Base-by-base conservation (phyloP, 129 eudicot species). In the Flaveria linearis region DNA sequence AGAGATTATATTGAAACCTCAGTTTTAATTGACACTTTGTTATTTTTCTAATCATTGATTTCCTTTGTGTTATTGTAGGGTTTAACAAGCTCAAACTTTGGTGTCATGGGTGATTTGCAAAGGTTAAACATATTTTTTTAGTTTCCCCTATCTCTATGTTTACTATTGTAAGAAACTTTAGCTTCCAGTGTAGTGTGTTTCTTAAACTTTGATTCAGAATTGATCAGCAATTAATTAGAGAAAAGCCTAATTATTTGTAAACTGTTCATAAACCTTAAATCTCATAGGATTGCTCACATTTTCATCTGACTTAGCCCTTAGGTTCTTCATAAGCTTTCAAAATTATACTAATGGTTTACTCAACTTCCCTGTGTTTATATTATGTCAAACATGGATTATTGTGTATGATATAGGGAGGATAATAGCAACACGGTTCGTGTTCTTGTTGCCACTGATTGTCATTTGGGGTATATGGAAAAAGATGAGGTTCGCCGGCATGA, bases 391-490 rank as follows among this genome's bases (percentile, higher is more conserved):
- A 30, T 45, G 68, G 17, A 11, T 14, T 36, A 47, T 61, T 26
- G 11, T 56, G 64, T 64, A 58, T 72, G 70, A 82, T 36, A 36
- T 5, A 94, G 99, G 88, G 97, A 94, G 60, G 99, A 94, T 63
- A 25, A 14, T 10, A 84, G 90, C 72, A 73, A 84, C 77, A 86
- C 96, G 51, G 84, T 94, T 56, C 93, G 99, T 16, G 73, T 94
- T 64, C 96, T 95, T 68, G 84, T 95, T 49, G 99, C 99, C 13
- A 95, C 99, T 12, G 99, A 95, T 74, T 95, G 99, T 77, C 99
- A 95, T 75, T 81, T 95, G 67, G 99, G 99, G 15, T 95, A 95
- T 77, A 89, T 95, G 97, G 97, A 95, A 84, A 95, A 91, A 78
- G 97, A 95, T 56, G 99, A 95, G 82, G 85, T 95, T 70, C 88